A percentile compares a stretch with the other conserved stretches of the same genome.
These are phyloP conservation scores for Ceratobasidium theobromae DNA, from an alignment of 1,284 basidiomycete species.

Conservation along the genomic window DNA sequence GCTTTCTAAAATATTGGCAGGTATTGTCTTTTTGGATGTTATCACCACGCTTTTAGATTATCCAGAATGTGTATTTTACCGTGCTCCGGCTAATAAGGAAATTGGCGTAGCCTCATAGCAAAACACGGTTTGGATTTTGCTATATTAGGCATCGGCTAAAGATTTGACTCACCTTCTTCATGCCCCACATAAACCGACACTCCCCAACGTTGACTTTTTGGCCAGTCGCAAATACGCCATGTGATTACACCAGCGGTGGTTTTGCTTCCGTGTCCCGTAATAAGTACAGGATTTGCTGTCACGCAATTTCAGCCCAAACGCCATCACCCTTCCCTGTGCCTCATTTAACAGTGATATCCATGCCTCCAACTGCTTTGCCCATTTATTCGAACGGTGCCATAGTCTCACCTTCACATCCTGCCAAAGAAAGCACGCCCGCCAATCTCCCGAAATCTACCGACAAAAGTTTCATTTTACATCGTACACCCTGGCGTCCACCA, in stretches of 20 bases:
- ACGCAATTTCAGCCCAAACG: slow-evolving; percentile 3
- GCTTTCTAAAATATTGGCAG: neutral
- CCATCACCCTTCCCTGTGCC: slow-evolving; percentile 13
- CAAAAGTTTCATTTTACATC: slow-evolving; percentile 40
- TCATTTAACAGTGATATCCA: slow-evolving; percentile 19
- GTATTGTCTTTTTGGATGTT: neutral
- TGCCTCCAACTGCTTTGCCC: slow-evolving; percentile 30
- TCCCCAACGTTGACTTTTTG: neutral
- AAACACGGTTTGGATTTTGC: neutral
- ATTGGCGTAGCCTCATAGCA: neutral
- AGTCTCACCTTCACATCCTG: slow-evolving; percentile 3
- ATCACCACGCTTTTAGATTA: neutral
- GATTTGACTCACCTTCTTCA: slow-evolving; percentile 13
- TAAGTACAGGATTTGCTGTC: slow-evolving; percentile 24
- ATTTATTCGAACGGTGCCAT: neutral
- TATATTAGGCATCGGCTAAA: slow-evolving; percentile 24
- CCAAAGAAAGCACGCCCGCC: slow-evolving; percentile 25
- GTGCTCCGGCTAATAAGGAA: neutral
- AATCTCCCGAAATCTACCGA: slow-evolving; percentile 22
- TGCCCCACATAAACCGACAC: neutral
- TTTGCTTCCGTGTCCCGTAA: neutral
- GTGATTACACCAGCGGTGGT: neutral
- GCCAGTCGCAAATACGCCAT: neutral
- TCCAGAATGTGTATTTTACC: neutral
- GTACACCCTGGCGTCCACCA: slow-evolving; percentile 65